Conservation (phyloP, 805 yeast species). For the Zygotorulaspora danielsina region DNA sequence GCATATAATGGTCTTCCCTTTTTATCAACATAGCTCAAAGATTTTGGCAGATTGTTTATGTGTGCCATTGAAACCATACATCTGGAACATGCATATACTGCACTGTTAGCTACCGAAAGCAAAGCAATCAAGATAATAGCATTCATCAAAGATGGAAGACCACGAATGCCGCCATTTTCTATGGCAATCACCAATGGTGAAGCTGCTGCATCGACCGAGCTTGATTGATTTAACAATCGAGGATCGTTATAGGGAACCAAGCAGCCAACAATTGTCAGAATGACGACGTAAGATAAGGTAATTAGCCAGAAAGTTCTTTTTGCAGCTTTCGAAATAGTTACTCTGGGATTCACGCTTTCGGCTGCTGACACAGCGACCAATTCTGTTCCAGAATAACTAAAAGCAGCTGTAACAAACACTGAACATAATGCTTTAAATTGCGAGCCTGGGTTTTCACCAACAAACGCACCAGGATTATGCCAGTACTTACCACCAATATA, state of each 20-base stretch:
- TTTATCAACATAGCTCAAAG: slow-evolving; percentile 66
- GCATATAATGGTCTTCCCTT: slow-evolving; percentile 76
- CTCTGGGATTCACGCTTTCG: slow-evolving; percentile 65
- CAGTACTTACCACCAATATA: slow-evolving; percentile 49
- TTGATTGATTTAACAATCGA: slow-evolving; percentile 44
- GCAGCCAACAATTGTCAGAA: slow-evolving; percentile 56
- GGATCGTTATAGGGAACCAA: slow-evolving; percentile 58
- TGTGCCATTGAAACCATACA: slow-evolving; percentile 64
- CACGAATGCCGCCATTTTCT: slow-evolving; percentile 58
- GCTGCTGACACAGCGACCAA: slow-evolving; percentile 73
- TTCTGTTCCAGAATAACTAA: slow-evolving; percentile 73
- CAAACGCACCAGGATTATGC: slow-evolving; percentile 55
- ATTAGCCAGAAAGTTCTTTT: slow-evolving; percentile 85
- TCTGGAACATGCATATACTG: slow-evolving; percentile 67
- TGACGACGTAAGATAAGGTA: slow-evolving; percentile 60
- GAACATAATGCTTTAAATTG: slow-evolving; percentile 62
- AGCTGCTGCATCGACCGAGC: slow-evolving; percentile 56
- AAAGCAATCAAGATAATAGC: slow-evolving; percentile 66
- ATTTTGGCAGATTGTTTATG: slow-evolving; percentile 58
- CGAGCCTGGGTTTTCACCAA: slow-evolving; percentile 35
- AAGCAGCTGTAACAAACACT: slow-evolving; percentile 74
- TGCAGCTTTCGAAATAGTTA: slow-evolving; percentile 64
- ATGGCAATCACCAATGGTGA: slow-evolving; percentile 76
- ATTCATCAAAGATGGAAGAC: slow-evolving; percentile 65
- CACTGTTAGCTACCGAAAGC: slow-evolving; percentile 68